Conservation (phyloP, 2,329 filamentous ascomycete species). For the Trichoderma arundinaceum region DNA sequence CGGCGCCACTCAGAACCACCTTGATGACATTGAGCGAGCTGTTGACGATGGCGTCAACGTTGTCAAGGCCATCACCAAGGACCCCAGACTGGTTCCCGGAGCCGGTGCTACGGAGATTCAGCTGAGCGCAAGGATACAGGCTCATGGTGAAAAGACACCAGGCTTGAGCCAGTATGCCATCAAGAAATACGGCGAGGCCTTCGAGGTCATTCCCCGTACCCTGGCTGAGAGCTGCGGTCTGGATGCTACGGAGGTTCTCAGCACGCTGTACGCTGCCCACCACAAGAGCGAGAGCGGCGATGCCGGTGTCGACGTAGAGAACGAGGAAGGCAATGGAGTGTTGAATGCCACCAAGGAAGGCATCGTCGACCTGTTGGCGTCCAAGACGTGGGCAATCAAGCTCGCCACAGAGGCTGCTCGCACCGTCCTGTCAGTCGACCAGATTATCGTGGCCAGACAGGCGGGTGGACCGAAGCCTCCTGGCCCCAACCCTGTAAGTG, state of each 20-base stretch:
- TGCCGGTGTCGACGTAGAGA: conserved; percentile 88
- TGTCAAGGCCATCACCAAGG: conserved; percentile 96
- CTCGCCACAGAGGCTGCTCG: conserved; percentile 92
- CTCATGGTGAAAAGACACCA: conserved; percentile 88
- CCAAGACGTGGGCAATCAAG: conserved; percentile 97
- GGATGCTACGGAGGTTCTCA: conserved; percentile 95
- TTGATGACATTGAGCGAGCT: conserved; percentile 95
- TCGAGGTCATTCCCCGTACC: conserved; percentile 93
- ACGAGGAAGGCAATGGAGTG: conserved; percentile 78
- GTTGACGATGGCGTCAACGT: conserved; percentile 99
- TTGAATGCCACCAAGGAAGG: conserved; percentile 86
- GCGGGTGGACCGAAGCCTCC: conserved; percentile 97
- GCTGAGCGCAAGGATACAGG: conserved; percentile 88
- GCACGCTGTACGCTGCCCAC: conserved; percentile 90
- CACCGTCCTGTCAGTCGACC: conserved; percentile 94
- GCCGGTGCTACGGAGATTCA: conserved; percentile 95
- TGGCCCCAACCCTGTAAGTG: conserved; percentile 77
- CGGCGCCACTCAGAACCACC: conserved; percentile 95
- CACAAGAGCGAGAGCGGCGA: conserved; percentile 87
- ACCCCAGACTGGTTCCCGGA: conserved; percentile 87
- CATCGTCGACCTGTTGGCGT: conserved; percentile 88
- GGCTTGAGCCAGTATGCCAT: conserved; percentile 96
- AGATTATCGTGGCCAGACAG: conserved; percentile 98
- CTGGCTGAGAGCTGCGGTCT: conserved; percentile 94
- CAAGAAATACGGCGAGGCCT: conserved; percentile 95